Base-by-base conservation (phyloP, 1,139 yeast genomes). In the Eremothecium sinecaudum region DNA sequence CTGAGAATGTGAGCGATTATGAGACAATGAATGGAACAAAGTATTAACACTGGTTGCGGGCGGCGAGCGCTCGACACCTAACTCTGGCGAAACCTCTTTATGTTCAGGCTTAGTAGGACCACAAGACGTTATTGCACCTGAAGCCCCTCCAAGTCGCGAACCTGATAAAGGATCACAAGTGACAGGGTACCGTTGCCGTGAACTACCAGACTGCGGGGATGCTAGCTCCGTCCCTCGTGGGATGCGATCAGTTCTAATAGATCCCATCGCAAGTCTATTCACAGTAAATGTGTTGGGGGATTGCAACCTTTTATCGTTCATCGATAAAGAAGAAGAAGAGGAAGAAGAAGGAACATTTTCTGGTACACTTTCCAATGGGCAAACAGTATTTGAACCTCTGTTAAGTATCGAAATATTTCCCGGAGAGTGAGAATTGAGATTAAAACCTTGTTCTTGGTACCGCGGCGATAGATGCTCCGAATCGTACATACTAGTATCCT, bases 401-500 rank as follows among this genome's bases (percentile, higher is more conserved):
- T n/a, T n/a, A n/a, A n/a, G n/a, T n/a, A n/a, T n/a, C n/a, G n/a
- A n/a, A n/a, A n/a, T n/a, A n/a, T n/a, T n/a, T n/a, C n/a, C n/a
- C n/a, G n/a, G n/a, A n/a, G n/a, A n/a, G n/a, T n/a, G n/a, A n/a
- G n/a, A n/a, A n/a, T n/a, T n/a, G n/a, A n/a, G n/a, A n/a, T n/a
- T n/a, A n/a, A n/a, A n/a, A n/a, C n/a, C n/a, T n/a, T 8, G 10
- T 19, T 19, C 21, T 10, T 19, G 21, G 7, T 7, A 19, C 7
- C 10, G 7, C 10, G 21, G 21, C 7, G 21, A 19, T 8, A 8
- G 9, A 12, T 23, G 25, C 11, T 23, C 25, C 14, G 14, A 9
- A 8, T 23, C 25, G 11, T 12, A 23, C 14, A 8, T 7, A 9
- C 11, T 6, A 37, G 48, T 36, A 31, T 45, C 53, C 18, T 50